Percentiles rank a stretch among this genome's conserved stretches.
These are phyloP conservation scores for Fusarium phyllophilum DNA, from an alignment of 2,329 filamentous ascomycete species.

Conservation along the genomic window DNA sequence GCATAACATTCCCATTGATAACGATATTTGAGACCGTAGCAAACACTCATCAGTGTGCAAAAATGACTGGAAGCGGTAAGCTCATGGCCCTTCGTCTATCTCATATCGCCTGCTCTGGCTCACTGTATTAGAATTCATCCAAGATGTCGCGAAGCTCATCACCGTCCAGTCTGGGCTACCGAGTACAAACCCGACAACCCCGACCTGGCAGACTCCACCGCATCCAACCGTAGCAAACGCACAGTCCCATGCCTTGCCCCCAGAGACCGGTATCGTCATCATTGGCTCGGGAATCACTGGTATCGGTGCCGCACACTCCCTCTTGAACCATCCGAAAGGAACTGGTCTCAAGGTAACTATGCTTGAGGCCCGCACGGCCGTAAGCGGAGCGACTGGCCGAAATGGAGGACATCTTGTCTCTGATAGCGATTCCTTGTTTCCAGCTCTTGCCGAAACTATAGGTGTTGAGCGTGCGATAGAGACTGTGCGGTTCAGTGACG, in stretches of 20 bases:
- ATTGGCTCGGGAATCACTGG: conserved; percentile 47
- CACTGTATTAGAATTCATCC: background rate
- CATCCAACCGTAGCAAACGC: conserved; percentile 39
- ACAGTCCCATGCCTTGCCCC: conserved; percentile 30
- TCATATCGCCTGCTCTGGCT: background rate
- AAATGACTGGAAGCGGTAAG: background rate
- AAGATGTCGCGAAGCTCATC: conserved; percentile 21
- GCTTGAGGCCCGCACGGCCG: conserved; percentile 43
- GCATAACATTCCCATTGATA: background rate
- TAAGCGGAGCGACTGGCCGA: conserved; percentile 46
- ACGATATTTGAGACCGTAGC: background rate
- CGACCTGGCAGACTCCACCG: conserved; percentile 26
- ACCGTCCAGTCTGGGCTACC: conserved; percentile 5
- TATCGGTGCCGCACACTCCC: conserved; percentile 37
- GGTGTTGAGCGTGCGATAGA: conserved; percentile 51
- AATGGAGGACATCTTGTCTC: conserved; percentile 45
- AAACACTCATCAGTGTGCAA: background rate
- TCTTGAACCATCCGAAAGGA: conserved; percentile 32
- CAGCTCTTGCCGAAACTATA: conserved; percentile 43
- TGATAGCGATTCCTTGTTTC: conserved; percentile 53
- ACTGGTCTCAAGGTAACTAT: conserved; percentile 32
- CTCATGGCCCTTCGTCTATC: background rate
- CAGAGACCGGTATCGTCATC: conserved; percentile 36
- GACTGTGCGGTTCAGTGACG: conserved; percentile 54
- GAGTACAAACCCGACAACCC: conserved; percentile 6